A percentile compares a stretch with the other conserved stretches of the same genome.
These are phyloP conservation scores for Colletotrichum somersetense DNA, from an alignment of 2,329 filamentous ascomycete genomes.

Conservation along the genomic window DNA sequence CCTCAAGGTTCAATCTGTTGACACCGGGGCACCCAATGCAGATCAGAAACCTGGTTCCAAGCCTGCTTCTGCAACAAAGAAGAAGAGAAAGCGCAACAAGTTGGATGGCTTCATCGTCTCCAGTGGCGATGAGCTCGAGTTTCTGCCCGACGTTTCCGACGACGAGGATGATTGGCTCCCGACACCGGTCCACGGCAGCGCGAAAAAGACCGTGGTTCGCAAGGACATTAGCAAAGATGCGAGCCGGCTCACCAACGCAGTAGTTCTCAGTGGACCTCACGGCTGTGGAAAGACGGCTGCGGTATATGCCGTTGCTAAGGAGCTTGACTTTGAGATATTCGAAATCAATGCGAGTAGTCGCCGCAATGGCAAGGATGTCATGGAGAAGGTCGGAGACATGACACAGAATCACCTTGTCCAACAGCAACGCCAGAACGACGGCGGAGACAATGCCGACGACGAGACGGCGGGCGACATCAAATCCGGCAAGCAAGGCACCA, in stretches of 20 bases:
- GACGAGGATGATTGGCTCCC: conserved; percentile 54
- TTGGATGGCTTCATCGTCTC: conserved; percentile 85
- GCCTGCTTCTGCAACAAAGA: conserved; percentile 56
- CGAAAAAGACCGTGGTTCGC: conserved; percentile 68
- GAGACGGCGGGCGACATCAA: conserved; percentile 69
- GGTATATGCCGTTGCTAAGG: conserved; percentile 90
- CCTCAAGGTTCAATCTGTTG: conserved; percentile 82
- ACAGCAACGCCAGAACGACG: conserved; percentile 55
- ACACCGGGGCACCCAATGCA: conserved; percentile 64
- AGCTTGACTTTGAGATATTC: conserved; percentile 93
- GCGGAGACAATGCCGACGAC: conserved; percentile 54
- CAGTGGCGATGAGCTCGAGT: conserved; percentile 79
- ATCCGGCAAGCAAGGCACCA: conserved; percentile 80
- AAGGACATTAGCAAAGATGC: conserved; percentile 58
- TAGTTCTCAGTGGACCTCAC: conserved; percentile 89
- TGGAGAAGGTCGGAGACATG: conserved; percentile 97
- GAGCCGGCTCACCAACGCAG: conserved; percentile 74
- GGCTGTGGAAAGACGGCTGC: conserved; percentile 95
- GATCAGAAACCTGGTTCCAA: conserved; percentile 49
- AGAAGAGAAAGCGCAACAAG: conserved; percentile 79
- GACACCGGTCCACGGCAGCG: conserved; percentile 56
- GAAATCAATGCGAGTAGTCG: conserved; percentile 90
- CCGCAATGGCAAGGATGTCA: conserved; percentile 87
- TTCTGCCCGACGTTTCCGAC: conserved; percentile 77
- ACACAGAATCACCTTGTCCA: conserved; percentile 91